Conservation (phyloP, 129 eudicot species). For the Daucus carota region DH1_v3.0 NC_030382.2:49850001-49850500, state of each 20-base stretch:
- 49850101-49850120: neutral
- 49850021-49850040: neutral
- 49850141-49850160: neutral
- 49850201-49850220: neutral
- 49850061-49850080: constrained; percentile 8
- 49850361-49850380: constrained; percentile 23
- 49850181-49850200: neutral
- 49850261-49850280: constrained; percentile 64
- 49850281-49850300: constrained; percentile 57
- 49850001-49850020: neutral
- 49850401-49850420: constrained; percentile 92
- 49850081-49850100: neutral
- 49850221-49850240: constrained; percentile 11
- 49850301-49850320: neutral
- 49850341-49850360: neutral
- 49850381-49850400: constrained; percentile 97
- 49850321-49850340: neutral
- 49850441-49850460: constrained; percentile 63
- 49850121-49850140: neutral
- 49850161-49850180: neutral
- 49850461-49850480: constrained; percentile 63
- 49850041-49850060: constrained; percentile 4
- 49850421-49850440: constrained; percentile 81
- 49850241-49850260: constrained; percentile 39
- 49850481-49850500: constrained; percentile 44